Evolutionary conservation across 495 filamentous ascomycete species (phyloP), one percentile per base, ranked within the genome.

Genomic region (Tirmania nivea): DNA sequence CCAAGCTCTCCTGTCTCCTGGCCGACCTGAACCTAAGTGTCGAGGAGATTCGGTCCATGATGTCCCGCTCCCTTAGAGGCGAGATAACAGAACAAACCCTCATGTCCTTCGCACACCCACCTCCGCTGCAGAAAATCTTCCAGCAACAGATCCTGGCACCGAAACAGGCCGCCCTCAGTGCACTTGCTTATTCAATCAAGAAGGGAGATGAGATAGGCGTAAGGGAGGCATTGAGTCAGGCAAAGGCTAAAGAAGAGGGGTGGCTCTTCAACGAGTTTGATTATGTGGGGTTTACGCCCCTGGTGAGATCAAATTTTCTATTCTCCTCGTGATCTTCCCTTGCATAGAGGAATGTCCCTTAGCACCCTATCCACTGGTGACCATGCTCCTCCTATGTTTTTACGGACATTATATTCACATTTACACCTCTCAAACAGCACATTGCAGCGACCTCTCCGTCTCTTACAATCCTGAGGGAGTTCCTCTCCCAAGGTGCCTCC

Each of bases 1-100:
- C 90, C 1, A 97, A 97, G 69, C 72, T 97, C 10, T 84, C 85
- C 1, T 94, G 89, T 61, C 74, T 95, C 1, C 75, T 97, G 8
- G 84, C 86, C 2, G 63, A 72, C 1, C 80, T 79, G 10, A 74
- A 70, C 5, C 63, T 80, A n/a, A 69, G 71, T 0, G 71, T 77
- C 20, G 67, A 73, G 14, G 77, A 83, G 8, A 76, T 95, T 8
- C 71, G 76, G 1, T 65, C 69, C 48, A 72, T 76, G 55, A 94
- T 95, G 88, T 75, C 80, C 20, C 63, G 73, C 8, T 81, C 81
- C 0, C 66, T 94, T 8, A 76, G 88, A 31, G 90, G 89, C 14
- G 89, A 96, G 67, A 74, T 95, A 65, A 95, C 84, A 12, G 83
- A 86, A 57, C 66, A 69, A n/a, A 71, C 76, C 60, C 68, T 70